Evolutionary conservation across 306 rosid species (phyloP), one percentile per base, ranked within the genome.

Genomic region (Ormosia emarginata): DNA sequence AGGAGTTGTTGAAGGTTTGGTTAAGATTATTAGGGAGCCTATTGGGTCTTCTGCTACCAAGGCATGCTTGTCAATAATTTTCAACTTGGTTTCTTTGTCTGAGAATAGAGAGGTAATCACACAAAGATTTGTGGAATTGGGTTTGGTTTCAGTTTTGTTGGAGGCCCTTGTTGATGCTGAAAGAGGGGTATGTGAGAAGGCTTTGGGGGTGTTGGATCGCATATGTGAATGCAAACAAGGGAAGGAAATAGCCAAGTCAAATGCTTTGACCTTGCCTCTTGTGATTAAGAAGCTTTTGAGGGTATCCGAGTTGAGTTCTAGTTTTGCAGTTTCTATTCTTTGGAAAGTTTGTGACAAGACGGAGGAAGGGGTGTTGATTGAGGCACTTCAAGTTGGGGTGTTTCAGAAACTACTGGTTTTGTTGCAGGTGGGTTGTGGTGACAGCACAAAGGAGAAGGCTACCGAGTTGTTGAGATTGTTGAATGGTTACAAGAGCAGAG

Each of bases 351-450:
- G 89, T 84, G 79, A 63, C 5, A 87, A 86, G 71, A 85, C 52
- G 3, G 81, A 82, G 12, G 89, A 83, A 33, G 86, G 83, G 5
- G 58, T 84, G 64, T 55, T 90, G 67, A 56, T 89, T 43, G 97
- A 91, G 84, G 92, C 95, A 6, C 73, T 90, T 85, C 94, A 89
- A 79, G 83, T 86, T 64, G 97, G 94, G 30, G 91, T 88, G 18
- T 90, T 93, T 66, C 92, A 93, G 83, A 94, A 94, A 84, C 82
- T 93, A 3, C 85, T 94, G 88, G 90, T 94, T 80, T n/a, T 93
- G 74, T 82, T 94, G 88, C 98, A 94, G 80, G 89, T 94, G 15
- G 97, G 98, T 2, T 91, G 94, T 80, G 85, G 56, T 15, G 94
- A 87, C 39, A 66, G 82, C n/a, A 75, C 83, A 52, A 94, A 91